Conservation (phyloP, 108 stramenopile genomes). For the Cyclotella baltica region DNA sequence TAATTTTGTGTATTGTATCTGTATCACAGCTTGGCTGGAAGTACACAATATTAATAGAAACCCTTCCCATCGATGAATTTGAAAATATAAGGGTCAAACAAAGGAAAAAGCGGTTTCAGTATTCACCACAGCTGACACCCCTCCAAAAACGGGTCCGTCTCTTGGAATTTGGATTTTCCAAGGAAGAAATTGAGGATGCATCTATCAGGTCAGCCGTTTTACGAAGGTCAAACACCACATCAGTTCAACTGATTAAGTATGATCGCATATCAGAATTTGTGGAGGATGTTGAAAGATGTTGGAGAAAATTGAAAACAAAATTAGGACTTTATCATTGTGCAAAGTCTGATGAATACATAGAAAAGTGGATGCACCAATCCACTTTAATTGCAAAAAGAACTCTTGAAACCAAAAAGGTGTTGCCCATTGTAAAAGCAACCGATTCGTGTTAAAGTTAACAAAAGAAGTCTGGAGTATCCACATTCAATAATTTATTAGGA, state of each 20-base stretch:
- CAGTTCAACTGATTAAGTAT: not conserved
- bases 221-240: not conserved
- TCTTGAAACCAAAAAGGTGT: too few relatives aligned
- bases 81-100: not conserved
- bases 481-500: too few relatives aligned
- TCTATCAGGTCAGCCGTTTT: not conserved
- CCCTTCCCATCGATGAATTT: not conserved
- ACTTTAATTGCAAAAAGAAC: too few relatives aligned
- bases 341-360: not conserved
- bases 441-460: too few relatives aligned
- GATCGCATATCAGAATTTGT: not conserved
- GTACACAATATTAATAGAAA: not conserved
- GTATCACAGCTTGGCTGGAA: not conserved
- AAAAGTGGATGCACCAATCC: too few relatives aligned
- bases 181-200: not conserved
- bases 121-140: not conserved
- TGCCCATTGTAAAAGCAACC: too few relatives aligned
- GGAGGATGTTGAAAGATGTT: not conserved
- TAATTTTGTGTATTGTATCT: too few relatives aligned
- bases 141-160: not conserved
- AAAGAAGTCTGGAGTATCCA: too few relatives aligned
- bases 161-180: not conserved
- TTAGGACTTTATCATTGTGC: not conserved
- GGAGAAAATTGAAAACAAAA: not conserved
- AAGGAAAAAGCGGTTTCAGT: not conserved